phyloP scores from a whole-genome alignment of 176 grass and related monocot species.

The Tillandsia fasciculata region DNA sequence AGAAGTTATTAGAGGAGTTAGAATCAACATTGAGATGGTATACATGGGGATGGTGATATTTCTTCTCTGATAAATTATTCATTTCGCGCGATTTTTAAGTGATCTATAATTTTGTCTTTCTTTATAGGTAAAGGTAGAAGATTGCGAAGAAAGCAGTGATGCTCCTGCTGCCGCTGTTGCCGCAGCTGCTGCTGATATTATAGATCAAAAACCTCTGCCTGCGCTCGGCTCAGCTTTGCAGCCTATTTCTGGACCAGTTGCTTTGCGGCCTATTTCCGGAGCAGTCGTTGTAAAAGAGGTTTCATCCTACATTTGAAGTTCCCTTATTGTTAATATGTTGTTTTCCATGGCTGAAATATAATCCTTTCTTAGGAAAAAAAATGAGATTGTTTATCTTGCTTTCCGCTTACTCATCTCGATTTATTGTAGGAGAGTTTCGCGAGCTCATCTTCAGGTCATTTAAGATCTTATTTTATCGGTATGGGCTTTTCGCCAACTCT shows the following conservation, averaged over 20 bases:
- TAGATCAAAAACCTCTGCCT: slow-evolving; percentile 2
- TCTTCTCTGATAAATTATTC: background rate
- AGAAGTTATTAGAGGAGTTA: background rate
- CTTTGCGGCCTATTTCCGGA: background rate
- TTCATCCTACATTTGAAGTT: slow-evolving; percentile 9
- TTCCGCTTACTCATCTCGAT: slow-evolving; percentile 13
- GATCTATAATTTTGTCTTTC: background rate
- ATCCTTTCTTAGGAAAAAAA: background rate
- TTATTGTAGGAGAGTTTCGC: slow-evolving; percentile 40
- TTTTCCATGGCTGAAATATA: background rate
- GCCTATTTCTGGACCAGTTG: slow-evolving; percentile 1
- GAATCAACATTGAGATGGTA: background rate
- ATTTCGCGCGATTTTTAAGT: background rate
- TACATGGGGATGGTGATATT: background rate
- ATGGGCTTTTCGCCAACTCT: slow-evolving; percentile 62
- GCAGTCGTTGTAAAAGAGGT: slow-evolving; percentile 32
- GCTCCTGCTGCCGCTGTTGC: background rate
- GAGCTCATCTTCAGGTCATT: slow-evolving; percentile 38
- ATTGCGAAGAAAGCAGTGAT: slow-evolving; percentile 15
- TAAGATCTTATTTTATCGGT: slow-evolving; percentile 59
- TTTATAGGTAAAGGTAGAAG: slow-evolving; percentile 69
- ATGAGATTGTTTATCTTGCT: slow-evolving; percentile 9
- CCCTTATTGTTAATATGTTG: background rate
- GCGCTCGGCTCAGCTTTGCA: slow-evolving; percentile 3
- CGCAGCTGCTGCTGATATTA: slow-evolving; percentile 6